phyloP scores from a whole-genome alignment of 495 filamentous ascomycete species.

The Penicillium salamii region DNA sequence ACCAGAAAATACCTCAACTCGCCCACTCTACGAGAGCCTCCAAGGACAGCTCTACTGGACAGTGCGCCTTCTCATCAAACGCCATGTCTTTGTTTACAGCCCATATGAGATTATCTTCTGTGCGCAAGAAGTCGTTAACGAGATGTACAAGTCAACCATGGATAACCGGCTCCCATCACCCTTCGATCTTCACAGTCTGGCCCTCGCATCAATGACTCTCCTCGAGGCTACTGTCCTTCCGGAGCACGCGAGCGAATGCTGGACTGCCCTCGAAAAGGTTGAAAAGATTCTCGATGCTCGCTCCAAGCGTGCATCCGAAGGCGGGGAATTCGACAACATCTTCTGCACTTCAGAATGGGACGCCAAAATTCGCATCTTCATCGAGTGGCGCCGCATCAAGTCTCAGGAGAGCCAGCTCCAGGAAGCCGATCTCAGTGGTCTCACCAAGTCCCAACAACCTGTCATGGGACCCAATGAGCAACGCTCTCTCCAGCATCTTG shows the following conservation, averaged over 20 bases:
- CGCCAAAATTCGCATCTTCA: constrained; percentile 45
- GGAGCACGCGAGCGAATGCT: constrained; percentile 39
- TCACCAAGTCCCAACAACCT: constrained; percentile 29
- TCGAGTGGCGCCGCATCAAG: constrained; percentile 43
- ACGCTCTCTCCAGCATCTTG: constrained; percentile 59
- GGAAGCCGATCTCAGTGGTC: constrained; percentile 23
- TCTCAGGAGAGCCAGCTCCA: constrained; percentile 40
- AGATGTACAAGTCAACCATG: constrained; percentile 53
- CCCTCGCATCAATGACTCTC: constrained; percentile 66
- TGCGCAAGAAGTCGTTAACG: constrained; percentile 56
- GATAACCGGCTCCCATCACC: constrained; percentile 46
- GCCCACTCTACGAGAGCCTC: constrained; percentile 41
- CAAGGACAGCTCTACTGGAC: constrained; percentile 76
- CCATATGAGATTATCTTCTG: constrained; percentile 61
- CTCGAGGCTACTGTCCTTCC: constrained; percentile 59
- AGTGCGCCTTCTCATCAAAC: constrained; percentile 58
- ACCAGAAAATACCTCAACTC: constrained; percentile 27
- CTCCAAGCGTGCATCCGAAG: constrained; percentile 22
- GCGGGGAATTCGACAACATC: constrained; percentile 35
- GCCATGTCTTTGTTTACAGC: constrained; percentile 53
- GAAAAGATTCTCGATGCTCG: constrained; percentile 45
- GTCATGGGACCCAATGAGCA: constrained; percentile 48
- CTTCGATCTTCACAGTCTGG: constrained; percentile 69
- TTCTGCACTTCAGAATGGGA: constrained; percentile 44
- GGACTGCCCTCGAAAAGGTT: constrained; percentile 44